phyloP scores from a whole-genome alignment of 2,329 filamentous ascomycete species.

The Penicillium sumatraense region DNA sequence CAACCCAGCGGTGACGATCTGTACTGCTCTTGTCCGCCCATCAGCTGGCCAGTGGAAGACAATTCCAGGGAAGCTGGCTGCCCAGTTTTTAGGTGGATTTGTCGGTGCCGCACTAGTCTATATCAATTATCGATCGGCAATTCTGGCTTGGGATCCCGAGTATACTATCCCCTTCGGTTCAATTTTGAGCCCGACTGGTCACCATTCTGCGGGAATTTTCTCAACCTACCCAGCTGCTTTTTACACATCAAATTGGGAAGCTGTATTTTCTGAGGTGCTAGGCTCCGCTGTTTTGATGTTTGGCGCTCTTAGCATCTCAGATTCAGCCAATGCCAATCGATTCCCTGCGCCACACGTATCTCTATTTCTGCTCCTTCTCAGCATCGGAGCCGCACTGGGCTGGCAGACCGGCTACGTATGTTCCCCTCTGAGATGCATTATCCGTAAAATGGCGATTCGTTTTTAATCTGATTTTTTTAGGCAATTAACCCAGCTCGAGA shows the following conservation, averaged over 20 bases:
- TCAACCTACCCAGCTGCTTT: slow-evolving; percentile 32
- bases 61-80: slow-evolving; percentile 32
- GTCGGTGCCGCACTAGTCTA: slow-evolving; percentile 36
- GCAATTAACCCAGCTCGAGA: slow-evolving; percentile 38
- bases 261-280: slow-evolving; percentile 33
- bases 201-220: slow-evolving; percentile 36
- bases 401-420: slow-evolving; percentile 41
- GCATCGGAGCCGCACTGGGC: slow-evolving; percentile 36
- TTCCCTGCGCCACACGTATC: slow-evolving; percentile 34
- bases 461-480: slow-evolving; percentile 13
- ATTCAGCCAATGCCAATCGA: slow-evolving; percentile 29
- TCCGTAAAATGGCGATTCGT: too few relatives aligned
- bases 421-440: too few relatives aligned
- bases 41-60: slow-evolving; percentile 31
- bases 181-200: slow-evolving; percentile 32
- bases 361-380: slow-evolving; percentile 31
- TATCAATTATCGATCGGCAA: slow-evolving; percentile 36
- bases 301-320: slow-evolving; percentile 31
- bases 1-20: slow-evolving; percentile 33
- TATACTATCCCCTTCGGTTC: slow-evolving; percentile 36
- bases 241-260: slow-evolving; percentile 38
- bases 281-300: slow-evolving; percentile 38
- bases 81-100: slow-evolving; percentile 36
- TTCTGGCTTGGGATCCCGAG: slow-evolving; percentile 36
- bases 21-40: slow-evolving; percentile 34